Base-by-base conservation (phyloP, 2,329 filamentous ascomycete species). In the Fusarium mundagurra region DNA sequence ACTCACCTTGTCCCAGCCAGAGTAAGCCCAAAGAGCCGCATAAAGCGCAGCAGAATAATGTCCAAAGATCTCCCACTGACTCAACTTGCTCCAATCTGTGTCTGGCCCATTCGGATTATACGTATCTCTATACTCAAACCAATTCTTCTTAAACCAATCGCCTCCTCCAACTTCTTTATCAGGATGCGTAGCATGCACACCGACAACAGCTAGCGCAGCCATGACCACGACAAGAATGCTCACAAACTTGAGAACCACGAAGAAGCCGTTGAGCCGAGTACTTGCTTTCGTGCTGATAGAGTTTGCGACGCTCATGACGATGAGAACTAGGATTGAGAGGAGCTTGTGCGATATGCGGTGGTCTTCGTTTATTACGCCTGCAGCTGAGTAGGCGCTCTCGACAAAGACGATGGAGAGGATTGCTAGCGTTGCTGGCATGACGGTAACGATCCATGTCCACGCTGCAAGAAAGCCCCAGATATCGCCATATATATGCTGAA, bases 401-500 rank as follows among this genome's bases (percentile, higher is more conserved):
- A 91, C 86, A 72, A 92, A 92, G 31, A 92, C 89, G 70, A 92
- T 91, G 76, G 87, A 88, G 34, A 92, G 84, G 53, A 92, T 92
- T 16, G 90, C 90, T 67, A 91, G 85, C 0, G 90, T 91, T 0
- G 89, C 89, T 0, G 90, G 90, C 86, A 91, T 92, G 31, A 91
- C 87, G 27, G 88, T 89, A 11, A 92, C 85, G 61, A 92, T 87
- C 88, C 90, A 92, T 0, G 90, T 89, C 90, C 90, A 92, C 0
- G 89, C 89, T 11, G 89, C 89, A 10, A 92, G 79, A 74, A 91
- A 92, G n/a, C 89, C 90, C 55, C 87, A 86, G 5, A 88, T 81
- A 57, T 91, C 89, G 36, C 90, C 90, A 69, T 87, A 92, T 39
- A 91, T 87, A 78, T 90, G 86, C 73, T 86, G 85, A 12, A 92